Conservation (phyloP, 139 green algal species). For the Tetratostichococcus sp. region DNA sequence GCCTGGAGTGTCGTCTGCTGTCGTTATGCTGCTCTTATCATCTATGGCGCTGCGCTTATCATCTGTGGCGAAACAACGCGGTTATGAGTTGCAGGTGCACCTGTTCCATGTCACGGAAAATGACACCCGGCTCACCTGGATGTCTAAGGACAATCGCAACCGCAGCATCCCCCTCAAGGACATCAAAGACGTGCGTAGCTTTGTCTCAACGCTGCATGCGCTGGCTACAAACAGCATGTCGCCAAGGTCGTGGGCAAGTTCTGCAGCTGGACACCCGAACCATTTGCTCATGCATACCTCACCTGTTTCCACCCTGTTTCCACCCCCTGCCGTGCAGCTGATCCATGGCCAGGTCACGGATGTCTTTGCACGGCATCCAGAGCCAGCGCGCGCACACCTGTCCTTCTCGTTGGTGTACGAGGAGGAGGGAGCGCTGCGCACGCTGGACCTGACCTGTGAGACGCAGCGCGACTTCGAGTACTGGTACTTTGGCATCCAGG, state of each 20-base stretch:
- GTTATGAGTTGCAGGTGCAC: constrained; percentile 27
- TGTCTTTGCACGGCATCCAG: constrained; percentile 53
- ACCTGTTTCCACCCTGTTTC: too few species aligned
- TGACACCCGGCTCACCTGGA: constrained; percentile 65
- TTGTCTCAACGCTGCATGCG: not conserved
- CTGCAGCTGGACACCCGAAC: too few species aligned
- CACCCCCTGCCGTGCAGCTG: constrained; percentile 21
- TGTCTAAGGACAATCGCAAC: not conserved
- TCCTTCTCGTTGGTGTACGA: constrained; percentile 78
- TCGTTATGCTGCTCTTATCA: too few species aligned
- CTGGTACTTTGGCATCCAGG: constrained; percentile 52
- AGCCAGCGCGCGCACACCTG: constrained; percentile 26
- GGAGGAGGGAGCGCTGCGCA: constrained; percentile 34
- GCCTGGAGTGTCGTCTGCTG: too few species aligned
- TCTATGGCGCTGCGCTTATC: too few species aligned
- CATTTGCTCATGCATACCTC: not conserved
- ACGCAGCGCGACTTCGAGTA: constrained; percentile 44
- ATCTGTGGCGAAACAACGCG: too few species aligned
- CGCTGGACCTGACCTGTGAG: constrained; percentile 65
- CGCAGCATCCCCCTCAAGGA: not conserved
- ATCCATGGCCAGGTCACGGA: constrained; percentile 56
- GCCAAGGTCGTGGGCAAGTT: too few species aligned
- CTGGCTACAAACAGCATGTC: too few species aligned
- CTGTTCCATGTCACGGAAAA: constrained; percentile 61
- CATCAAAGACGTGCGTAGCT: not conserved